These are phyloP conservation scores for Orbilia javanica DNA, from an alignment of 2,329 filamentous ascomycete species.

Conservation along the genomic window DNA sequence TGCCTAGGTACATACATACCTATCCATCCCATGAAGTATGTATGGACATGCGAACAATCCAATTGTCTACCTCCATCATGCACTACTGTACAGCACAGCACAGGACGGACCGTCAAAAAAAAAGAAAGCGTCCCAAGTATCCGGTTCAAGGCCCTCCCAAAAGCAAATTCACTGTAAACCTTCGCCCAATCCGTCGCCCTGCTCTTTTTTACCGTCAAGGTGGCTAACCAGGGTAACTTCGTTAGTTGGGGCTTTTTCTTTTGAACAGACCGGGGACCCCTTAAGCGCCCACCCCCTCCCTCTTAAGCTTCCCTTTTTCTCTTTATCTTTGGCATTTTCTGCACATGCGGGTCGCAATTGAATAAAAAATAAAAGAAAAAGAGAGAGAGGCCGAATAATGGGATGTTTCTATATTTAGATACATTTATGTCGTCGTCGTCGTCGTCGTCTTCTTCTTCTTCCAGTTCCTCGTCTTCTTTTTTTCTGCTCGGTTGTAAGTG, in stretches of 20 bases:
- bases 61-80: not conserved
- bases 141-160: not conserved
- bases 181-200: conserved; percentile 1
- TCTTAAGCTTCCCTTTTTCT: no score
- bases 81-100: no score
- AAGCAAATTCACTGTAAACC: not conserved
- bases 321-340: conserved; percentile 19
- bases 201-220: not conserved
- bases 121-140: conserved; percentile 9
- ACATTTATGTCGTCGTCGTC: no score
- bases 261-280: no score
- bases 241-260: no score
- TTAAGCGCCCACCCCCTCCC: conserved; percentile 44
- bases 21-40: no score
- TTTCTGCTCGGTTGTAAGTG: not conserved
- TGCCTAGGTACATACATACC: no score
- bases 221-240: no score
- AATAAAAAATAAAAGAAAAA: not conserved
- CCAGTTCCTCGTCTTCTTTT: not conserved
- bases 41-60: no score
- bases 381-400: not conserved
- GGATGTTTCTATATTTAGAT: conserved; percentile 13
- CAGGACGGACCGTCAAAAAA: no score
- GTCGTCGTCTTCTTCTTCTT: not conserved
- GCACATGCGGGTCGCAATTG: conserved; percentile 30